Evolutionary conservation across 2,329 filamentous ascomycete genomes (phyloP).

Genomic region (Colletotrichum scovillei): DNA sequence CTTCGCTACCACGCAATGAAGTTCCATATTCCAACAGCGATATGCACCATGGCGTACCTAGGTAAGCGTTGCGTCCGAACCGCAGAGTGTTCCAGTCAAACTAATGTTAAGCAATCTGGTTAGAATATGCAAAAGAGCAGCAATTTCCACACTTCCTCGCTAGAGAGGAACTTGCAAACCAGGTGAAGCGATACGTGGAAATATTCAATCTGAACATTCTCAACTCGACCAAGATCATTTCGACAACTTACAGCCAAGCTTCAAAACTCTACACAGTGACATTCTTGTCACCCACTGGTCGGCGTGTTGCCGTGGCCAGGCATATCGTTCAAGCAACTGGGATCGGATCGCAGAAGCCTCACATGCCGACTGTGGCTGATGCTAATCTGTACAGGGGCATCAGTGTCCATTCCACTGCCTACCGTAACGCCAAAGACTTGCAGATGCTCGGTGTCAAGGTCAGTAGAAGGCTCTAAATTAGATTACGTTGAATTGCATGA

Average conservation of each 20-base stretch:
- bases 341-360: constrained; percentile 38
- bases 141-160: constrained; percentile 37
- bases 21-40: constrained; percentile 51
- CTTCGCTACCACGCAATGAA: constrained; percentile 49
- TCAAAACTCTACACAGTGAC: constrained; percentile 41
- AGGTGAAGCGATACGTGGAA: constrained; percentile 41
- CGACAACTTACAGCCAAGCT: constrained; percentile 40
- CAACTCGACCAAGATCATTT: constrained; percentile 41
- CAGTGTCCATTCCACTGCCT: constrained; percentile 6
- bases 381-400: not conserved
- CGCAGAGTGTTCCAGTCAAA: no score
- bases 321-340: constrained; percentile 44
- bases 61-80: constrained; percentile 29
- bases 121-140: not conserved
- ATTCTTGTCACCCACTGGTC: constrained; percentile 37
- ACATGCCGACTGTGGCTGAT: constrained; percentile 39
- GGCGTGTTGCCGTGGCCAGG: constrained; percentile 32
- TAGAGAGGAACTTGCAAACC: constrained; percentile 40
- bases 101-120: not conserved
- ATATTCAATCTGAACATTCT: constrained; percentile 44
- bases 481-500: not conserved
- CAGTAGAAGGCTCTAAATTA: not conserved
- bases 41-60: constrained; percentile 49
- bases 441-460: not conserved
- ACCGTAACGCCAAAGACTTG: not conserved